Conservation (phyloP, 164 flowering plant species). For the Chloranthus sessilifolius region DNA sequence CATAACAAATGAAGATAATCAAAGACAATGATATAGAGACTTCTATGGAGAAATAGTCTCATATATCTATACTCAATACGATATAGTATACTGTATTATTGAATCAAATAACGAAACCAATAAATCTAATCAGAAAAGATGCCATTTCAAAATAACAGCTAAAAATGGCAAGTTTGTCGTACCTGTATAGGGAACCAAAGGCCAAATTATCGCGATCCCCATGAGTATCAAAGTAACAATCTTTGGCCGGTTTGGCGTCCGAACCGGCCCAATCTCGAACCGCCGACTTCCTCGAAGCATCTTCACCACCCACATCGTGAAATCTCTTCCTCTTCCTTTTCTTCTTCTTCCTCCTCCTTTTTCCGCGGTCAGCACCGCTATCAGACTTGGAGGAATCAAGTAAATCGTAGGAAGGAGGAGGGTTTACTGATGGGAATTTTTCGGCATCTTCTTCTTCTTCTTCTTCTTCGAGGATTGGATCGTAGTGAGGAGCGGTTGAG, state of each 20-base stretch:
- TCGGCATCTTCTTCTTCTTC: slow-evolving; percentile 19
- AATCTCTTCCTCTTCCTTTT: slow-evolving; percentile 25
- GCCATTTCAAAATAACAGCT: no score
- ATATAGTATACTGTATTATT: no score
- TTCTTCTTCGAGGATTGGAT: slow-evolving; percentile 3
- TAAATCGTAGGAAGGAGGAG: slow-evolving; percentile 29
- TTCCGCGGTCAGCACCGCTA: slow-evolving; percentile 13
- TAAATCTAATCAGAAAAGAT: no score
- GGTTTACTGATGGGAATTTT: slow-evolving; percentile 7
- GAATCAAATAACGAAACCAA: no score
- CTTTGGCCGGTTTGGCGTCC: slow-evolving; percentile 34
- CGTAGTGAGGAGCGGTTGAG: slow-evolving; percentile 28
- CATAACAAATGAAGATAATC: no score
- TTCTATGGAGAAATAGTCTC: no score
- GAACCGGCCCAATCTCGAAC: slow-evolving; percentile 47
- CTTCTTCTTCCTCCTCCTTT: slow-evolving; percentile 22
- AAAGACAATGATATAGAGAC: no score
- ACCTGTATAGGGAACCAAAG: slow-evolving; percentile 81
- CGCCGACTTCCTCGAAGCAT: slow-evolving; percentile 36
- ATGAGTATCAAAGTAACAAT: slow-evolving; percentile 75
- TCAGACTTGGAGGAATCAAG: slow-evolving; percentile 41
- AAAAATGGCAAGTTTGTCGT: not conserved
- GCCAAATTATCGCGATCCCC: slow-evolving; percentile 87
- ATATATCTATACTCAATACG: no score
- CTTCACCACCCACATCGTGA: slow-evolving; percentile 1